Evolutionary conservation across 176 grass and related monocot genomes (phyloP).

Genomic region (Triticum timopheevii): DNA sequence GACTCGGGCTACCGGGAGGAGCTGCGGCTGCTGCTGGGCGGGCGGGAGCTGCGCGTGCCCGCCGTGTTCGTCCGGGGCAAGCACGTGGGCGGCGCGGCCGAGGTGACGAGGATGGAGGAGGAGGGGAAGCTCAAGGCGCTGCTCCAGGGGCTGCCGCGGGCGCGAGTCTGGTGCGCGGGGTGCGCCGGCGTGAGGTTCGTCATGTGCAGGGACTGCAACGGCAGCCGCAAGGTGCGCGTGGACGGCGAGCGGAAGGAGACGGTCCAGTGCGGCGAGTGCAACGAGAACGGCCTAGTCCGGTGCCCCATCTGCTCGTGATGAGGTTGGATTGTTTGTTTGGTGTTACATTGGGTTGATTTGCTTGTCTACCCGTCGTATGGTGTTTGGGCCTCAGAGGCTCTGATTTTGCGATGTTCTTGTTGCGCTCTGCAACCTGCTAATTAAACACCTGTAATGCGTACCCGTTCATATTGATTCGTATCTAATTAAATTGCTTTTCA

Average conservation of each 20-base stretch:
- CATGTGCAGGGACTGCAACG: slow-evolving; percentile 92
- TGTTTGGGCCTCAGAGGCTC: not conserved
- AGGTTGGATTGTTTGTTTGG: not conserved
- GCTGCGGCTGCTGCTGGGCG: slow-evolving; percentile 67
- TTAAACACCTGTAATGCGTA: slow-evolving; percentile 29
- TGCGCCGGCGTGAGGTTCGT: slow-evolving; percentile 89
- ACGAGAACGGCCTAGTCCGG: slow-evolving; percentile 92
- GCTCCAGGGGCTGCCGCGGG: slow-evolving; percentile 72
- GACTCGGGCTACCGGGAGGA: slow-evolving; percentile 97
- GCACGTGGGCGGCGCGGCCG: slow-evolving; percentile 69
- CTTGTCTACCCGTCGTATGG: slow-evolving; percentile 48
- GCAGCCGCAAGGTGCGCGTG: slow-evolving; percentile 89
- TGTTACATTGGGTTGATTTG: slow-evolving; percentile 54
- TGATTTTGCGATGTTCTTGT: slow-evolving; percentile 30
- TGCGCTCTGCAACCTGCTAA: slow-evolving; percentile 39
- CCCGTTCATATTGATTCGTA: slow-evolving; percentile 20
- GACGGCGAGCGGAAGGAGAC: slow-evolving; percentile 61
- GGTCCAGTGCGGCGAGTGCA: slow-evolving; percentile 67
- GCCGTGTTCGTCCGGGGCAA: slow-evolving; percentile 71
- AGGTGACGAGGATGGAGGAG: slow-evolving; percentile 76
- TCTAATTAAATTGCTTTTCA: slow-evolving; percentile 18
- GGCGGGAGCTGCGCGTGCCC: slow-evolving; percentile 66
- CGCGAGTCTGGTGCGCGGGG: slow-evolving; percentile 69
- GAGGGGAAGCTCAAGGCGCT: slow-evolving; percentile 72
- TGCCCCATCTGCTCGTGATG: slow-evolving; percentile 89